A percentile compares a stretch with the other conserved stretches of the same genome.
Evolutionary conservation across 768 basidiomycete genomes (phyloP).

Genomic region (Pulveroboletus frians): DNA sequence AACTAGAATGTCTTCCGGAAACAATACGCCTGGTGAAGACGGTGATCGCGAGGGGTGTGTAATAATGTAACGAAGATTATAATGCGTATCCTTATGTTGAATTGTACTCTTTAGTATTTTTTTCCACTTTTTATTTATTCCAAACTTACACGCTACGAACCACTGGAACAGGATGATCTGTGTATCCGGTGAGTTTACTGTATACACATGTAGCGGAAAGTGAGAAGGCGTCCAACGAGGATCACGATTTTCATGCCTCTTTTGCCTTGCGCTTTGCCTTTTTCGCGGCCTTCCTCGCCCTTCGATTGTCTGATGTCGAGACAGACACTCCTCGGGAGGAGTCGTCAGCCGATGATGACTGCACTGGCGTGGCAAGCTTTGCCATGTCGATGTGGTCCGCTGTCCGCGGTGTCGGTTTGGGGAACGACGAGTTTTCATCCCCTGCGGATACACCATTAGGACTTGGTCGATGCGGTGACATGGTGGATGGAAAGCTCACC

Average conservation of each 20-base stretch:
- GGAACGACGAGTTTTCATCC: slow-evolving; percentile 21
- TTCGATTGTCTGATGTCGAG: slow-evolving; percentile 19
- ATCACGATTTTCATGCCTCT: slow-evolving; percentile 9
- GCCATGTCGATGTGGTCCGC: slow-evolving; percentile 9
- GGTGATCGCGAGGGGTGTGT: slow-evolving; percentile 58
- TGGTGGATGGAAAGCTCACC: slow-evolving; percentile 33
- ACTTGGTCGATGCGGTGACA: neutral
- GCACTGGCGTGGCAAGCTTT: neutral
- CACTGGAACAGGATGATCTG: slow-evolving; percentile 10
- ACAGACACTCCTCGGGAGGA: slow-evolving; percentile 22
- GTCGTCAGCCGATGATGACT: neutral
- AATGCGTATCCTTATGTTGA: slow-evolving; percentile 26
- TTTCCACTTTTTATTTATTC: slow-evolving; percentile 6
- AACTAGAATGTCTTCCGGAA: slow-evolving; percentile 44
- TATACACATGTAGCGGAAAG: slow-evolving; percentile 5
- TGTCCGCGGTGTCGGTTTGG: neutral
- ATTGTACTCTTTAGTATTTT: slow-evolving; percentile 26
- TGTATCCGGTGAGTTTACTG: slow-evolving; percentile 14
- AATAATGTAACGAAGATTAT: slow-evolving; percentile 47
- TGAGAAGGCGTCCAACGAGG: slow-evolving; percentile 8
- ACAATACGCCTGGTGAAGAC: slow-evolving; percentile 44
- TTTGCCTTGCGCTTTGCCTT: slow-evolving; percentile 34
- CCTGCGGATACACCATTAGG: slow-evolving; percentile 21
- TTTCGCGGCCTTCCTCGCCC: slow-evolving; percentile 27
- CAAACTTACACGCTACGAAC: slow-evolving; percentile 14